These are phyloP conservation scores for Yarrowia sp. DNA, from an alignment of 805 yeast species.

Conservation along the genomic window DNA sequence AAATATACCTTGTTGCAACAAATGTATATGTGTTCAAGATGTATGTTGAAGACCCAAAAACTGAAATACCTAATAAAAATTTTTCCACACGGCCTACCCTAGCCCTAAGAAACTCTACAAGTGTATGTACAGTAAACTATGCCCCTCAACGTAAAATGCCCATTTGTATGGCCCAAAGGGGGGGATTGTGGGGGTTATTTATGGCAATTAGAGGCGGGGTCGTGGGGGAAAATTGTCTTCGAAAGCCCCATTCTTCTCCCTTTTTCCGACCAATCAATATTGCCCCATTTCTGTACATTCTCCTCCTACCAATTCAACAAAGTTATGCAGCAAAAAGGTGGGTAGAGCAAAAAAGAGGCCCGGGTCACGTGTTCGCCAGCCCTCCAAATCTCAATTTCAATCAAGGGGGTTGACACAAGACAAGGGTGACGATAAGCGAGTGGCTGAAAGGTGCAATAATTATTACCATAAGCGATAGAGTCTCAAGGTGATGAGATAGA, in stretches of 20 bases:
- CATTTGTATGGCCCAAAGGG: neutral
- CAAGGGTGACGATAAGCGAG: conserved; percentile 1
- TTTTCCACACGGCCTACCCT: conserved; percentile 34
- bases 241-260: neutral
- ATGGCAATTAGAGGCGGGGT: no score
- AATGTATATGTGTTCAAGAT: conserved; percentile 38
- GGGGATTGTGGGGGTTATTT: no score
- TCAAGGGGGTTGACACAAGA: neutral
- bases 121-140: neutral
- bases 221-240: neutral
- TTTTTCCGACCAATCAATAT: no score
- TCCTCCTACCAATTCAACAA: conserved; percentile 4
- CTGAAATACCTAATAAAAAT: conserved; percentile 37
- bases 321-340: conserved; percentile 33
- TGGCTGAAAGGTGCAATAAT: neutral
- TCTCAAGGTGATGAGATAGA: no score
- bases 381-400: neutral
- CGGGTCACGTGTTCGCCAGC: conserved; percentile 14
- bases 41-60: conserved; percentile 30
- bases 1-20: conserved; percentile 33
- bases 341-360: conserved; percentile 6
- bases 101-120: conserved; percentile 2
- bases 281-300: neutral
- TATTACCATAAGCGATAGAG: no score
- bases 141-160: conserved; percentile 7